A percentile compares a stretch with the other conserved stretches of the same genome.
Evolutionary conservation across 2,329 filamentous ascomycete genomes (phyloP).

Genomic region (Thelonectria rubi): DNA sequence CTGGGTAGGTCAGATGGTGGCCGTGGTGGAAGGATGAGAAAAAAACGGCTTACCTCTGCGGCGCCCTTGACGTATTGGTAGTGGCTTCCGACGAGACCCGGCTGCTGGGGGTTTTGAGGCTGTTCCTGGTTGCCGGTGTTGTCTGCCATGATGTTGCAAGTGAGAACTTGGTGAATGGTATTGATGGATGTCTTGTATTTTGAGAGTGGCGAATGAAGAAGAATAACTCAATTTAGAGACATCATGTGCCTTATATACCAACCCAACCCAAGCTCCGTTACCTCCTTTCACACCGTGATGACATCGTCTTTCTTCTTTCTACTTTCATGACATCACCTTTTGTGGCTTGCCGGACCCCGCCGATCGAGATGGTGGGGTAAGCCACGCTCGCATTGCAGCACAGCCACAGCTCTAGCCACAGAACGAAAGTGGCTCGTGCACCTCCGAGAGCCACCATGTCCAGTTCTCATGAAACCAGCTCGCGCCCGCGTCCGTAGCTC

Average conservation of each 20-base stretch:
- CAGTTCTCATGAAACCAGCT: slow-evolving; percentile 30
- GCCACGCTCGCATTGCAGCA: not conserved
- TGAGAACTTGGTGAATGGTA: not conserved
- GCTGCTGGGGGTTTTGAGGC: slow-evolving; percentile 50
- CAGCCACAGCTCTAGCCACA: slow-evolving; percentile 11
- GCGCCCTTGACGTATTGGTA: slow-evolving; percentile 75
- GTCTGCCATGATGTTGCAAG: slow-evolving; percentile 41
- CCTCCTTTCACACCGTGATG: slow-evolving; percentile 34
- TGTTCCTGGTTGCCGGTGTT: slow-evolving; percentile 31
- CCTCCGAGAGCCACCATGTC: slow-evolving; percentile 42
- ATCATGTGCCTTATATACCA: slow-evolving; percentile 27
- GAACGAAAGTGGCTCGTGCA: slow-evolving; percentile 29
- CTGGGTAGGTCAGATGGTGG: slow-evolving; percentile 47
- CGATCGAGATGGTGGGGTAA: slow-evolving; percentile 16
- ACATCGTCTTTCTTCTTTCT: slow-evolving; percentile 38
- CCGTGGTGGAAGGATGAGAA: too few species aligned
- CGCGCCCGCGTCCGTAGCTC: slow-evolving; percentile 13
- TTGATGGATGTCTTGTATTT: not conserved
- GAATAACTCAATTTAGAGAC: not conserved
- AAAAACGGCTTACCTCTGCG: slow-evolving; percentile 62
- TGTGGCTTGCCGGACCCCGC: slow-evolving; percentile 1
- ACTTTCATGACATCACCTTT: slow-evolving; percentile 42
- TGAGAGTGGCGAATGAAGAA: slow-evolving; percentile 1
- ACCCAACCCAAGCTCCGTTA: not conserved
- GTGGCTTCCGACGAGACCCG: slow-evolving; percentile 70